phyloP scores from a whole-genome alignment of 2,329 filamentous ascomycete species.

The Endoconidiophora polonica region DNA sequence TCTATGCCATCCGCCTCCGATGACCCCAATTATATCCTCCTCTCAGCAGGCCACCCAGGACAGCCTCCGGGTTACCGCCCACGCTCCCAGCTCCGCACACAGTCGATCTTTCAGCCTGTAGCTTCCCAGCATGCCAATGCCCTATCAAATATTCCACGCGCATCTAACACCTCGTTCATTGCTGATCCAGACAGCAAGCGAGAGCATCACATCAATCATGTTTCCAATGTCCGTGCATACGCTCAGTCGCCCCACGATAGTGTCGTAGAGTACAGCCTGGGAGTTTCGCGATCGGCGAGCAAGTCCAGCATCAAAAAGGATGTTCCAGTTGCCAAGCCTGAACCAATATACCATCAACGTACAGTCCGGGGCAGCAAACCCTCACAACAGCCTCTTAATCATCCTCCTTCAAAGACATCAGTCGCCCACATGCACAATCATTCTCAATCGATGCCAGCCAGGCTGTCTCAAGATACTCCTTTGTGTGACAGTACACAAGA shows the following conservation, averaged over 20 bases:
- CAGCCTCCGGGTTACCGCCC: conserved; percentile 10
- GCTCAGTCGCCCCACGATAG: conserved; percentile 12
- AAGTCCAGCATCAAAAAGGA: conserved; percentile 7
- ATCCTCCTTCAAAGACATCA: not conserved
- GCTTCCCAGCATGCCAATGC: not conserved
- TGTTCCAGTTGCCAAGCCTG: too few species aligned
- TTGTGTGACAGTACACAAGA: conserved; percentile 7
- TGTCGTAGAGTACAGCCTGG: conserved; percentile 10
- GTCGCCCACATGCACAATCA: too few species aligned
- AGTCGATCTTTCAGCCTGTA: conserved; percentile 12
- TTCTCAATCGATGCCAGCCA: not conserved
- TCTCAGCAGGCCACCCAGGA: conserved; percentile 11
- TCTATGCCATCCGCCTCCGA: not conserved
- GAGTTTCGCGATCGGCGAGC: conserved; percentile 7
- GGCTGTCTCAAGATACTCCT: conserved; percentile 1
- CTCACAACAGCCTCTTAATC: not conserved
- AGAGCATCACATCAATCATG: not conserved
- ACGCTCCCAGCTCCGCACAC: conserved; percentile 7
- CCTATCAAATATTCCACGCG: not conserved
- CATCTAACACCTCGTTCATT: not conserved
- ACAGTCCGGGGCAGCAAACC: not conserved
- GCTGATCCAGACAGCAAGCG: not conserved
- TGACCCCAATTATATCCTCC: not conserved
- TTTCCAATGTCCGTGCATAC: not conserved
- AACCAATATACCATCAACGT: too few species aligned